Evolutionary conservation across 768 basidiomycete genomes (phyloP).

Genomic region (Cystobasidium ongulense): DNA sequence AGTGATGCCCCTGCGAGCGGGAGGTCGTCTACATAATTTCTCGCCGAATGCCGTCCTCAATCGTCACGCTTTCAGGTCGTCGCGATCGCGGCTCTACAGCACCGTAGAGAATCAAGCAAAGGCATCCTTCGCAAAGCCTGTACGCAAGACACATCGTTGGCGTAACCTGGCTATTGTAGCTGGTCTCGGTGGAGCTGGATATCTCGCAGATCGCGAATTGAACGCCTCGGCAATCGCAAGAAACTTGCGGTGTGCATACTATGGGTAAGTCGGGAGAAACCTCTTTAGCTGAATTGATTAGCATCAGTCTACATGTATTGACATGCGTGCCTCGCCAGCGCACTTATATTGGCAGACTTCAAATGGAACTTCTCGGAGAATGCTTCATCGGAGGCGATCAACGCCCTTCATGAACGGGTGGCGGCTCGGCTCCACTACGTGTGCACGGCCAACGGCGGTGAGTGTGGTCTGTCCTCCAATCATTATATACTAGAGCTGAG

Average conservation of each 20-base stretch:
- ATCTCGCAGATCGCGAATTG: conserved; percentile 26
- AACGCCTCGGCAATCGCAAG: conserved; percentile 22
- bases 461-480: conserved; percentile 24
- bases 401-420: conserved; percentile 73
- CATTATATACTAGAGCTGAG: background rate
- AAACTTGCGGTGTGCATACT: conserved; percentile 23
- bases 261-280: too few species aligned
- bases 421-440: conserved; percentile 68
- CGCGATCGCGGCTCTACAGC: background rate
- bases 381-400: conserved; percentile 61
- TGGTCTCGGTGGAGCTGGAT: background rate
- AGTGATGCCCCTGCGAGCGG: background rate
- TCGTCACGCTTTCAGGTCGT: background rate
- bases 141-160: background rate
- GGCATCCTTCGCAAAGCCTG: background rate
- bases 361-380: conserved; percentile 75
- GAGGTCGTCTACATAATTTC: background rate
- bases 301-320: too few species aligned
- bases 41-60: background rate
- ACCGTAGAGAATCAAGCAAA: background rate
- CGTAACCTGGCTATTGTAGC: background rate
- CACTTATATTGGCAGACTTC: conserved; percentile 53
- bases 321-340: too few species aligned
- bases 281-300: too few species aligned
- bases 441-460: conserved; percentile 63